Evolutionary conservation across 345 rosid species (phyloP), one percentile per base, ranked within the genome.

Genomic region (Citrus mangshanensis): DNA sequence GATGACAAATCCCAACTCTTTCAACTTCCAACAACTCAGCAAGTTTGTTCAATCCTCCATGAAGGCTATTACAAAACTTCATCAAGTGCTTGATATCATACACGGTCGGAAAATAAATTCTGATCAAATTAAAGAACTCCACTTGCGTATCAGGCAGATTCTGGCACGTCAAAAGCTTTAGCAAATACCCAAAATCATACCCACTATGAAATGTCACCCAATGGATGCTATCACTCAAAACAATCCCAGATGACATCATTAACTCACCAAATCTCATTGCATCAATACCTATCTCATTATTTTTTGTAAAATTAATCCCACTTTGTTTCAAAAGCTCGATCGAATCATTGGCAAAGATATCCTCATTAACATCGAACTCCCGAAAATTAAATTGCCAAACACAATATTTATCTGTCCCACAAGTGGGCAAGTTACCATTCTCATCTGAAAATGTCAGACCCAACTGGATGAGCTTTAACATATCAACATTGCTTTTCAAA

Each of bases 171-270:
- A 95, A 80, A 59, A 95, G 90, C 93, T 95, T 95, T 1, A 95
- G 86, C 90, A 93, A 80, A 86, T 95, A 92, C 1, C 98, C 98
- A 16, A 95, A 93, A 83, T 95, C 98, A 77, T 95, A 92, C 2
- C 98, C 98, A n/a, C 98, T 91, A 79, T 95, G 98, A 61, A 95
- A 95, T 5, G 98, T 95, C 56, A 95, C 94, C 98, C 98, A 95
- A 30, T 89, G 89, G 30, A 95, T 91, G 66, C 54, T 86, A 65
- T 92, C 95, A 76, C 92, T 93, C 86, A 95, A 76, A 73, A 95
- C 98, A 25, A 95, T 84, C 75, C 98, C 98, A 0, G 98, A 95
- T 0, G 98, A 91, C 95, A 95, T 93, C 49, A 95, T 54, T 13
- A 93, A 85, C 90, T 95, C 98, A 8, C 94, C 93, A 19, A 95